These are phyloP conservation scores for Sporothrix schenckii DNA, from an alignment of 2,329 filamentous ascomycete species.

Conservation along the genomic window DNA sequence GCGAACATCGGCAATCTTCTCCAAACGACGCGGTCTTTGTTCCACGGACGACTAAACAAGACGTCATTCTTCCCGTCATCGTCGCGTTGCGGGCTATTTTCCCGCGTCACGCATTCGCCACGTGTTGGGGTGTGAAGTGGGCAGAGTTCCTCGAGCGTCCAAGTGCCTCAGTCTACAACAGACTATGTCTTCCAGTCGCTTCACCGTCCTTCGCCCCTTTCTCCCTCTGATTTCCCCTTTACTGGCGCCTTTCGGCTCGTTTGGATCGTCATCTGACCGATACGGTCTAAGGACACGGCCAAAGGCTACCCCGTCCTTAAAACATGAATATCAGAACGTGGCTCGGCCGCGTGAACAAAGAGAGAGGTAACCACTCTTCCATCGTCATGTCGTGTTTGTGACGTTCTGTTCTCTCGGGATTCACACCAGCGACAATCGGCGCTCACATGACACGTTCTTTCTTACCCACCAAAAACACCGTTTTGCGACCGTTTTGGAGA, in stretches of 20 bases:
- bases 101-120: neutral
- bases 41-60: constrained; percentile 1
- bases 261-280: constrained; percentile 18
- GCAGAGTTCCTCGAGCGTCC: neutral
- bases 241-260: constrained; percentile 1
- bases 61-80: constrained; percentile 9
- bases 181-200: neutral
- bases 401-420: neutral
- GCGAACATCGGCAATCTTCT: neutral
- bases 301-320: neutral
- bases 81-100: constrained; percentile 6
- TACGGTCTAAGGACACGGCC: neutral
- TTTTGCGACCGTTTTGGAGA: constrained; percentile 13
- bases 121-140: constrained; percentile 9
- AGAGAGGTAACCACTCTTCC: neutral
- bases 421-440: neutral
- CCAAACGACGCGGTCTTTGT: neutral
- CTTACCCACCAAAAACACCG: neutral
- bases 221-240: neutral
- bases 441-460: neutral
- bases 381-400: neutral
- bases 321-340: neutral
- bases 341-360: constrained; percentile 11
- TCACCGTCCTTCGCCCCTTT: neutral
- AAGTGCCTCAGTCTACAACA: neutral